Conservation (phyloP, 2,329 filamentous ascomycete species). For the Bipolaris gigantea region DNA sequence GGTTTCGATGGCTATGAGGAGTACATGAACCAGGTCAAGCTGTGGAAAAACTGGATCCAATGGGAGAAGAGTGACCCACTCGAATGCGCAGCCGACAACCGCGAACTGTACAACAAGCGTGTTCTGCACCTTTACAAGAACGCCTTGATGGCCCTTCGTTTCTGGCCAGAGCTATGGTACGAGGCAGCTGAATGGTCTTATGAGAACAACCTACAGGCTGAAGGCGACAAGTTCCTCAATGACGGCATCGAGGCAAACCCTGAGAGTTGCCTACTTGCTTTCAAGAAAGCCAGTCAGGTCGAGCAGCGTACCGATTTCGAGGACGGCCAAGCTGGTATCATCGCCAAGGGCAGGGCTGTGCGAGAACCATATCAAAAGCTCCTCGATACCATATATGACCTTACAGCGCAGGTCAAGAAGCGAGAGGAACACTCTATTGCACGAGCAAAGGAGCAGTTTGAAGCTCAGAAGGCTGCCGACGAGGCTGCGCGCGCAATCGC, state of each 20-base stretch:
- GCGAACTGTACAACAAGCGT: constrained; percentile 71
- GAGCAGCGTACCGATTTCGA: constrained; percentile 77
- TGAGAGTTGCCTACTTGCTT: constrained; percentile 85
- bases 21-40: constrained; percentile 77
- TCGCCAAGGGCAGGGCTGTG: constrained; percentile 69
- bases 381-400: constrained; percentile 82
- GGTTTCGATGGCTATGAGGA: constrained; percentile 88
- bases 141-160: constrained; percentile 87
- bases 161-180: constrained; percentile 95
- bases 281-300: constrained; percentile 86
- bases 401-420: constrained; percentile 71
- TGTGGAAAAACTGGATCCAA: constrained; percentile 92
- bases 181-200: constrained; percentile 94
- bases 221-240: constrained; percentile 76
- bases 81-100: constrained; percentile 80
- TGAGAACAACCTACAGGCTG: constrained; percentile 69
- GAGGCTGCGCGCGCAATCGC: constrained; percentile 44
- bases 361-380: constrained; percentile 82
- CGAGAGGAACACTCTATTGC: constrained; percentile 65
- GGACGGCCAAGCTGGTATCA: constrained; percentile 70
- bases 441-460: constrained; percentile 58
- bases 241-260: constrained; percentile 88
- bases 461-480: constrained; percentile 49
- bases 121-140: constrained; percentile 92
- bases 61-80: constrained; percentile 96